Base-by-base conservation (phyloP, 306 rosid genomes). In the Dryas alaskensis region DNA sequence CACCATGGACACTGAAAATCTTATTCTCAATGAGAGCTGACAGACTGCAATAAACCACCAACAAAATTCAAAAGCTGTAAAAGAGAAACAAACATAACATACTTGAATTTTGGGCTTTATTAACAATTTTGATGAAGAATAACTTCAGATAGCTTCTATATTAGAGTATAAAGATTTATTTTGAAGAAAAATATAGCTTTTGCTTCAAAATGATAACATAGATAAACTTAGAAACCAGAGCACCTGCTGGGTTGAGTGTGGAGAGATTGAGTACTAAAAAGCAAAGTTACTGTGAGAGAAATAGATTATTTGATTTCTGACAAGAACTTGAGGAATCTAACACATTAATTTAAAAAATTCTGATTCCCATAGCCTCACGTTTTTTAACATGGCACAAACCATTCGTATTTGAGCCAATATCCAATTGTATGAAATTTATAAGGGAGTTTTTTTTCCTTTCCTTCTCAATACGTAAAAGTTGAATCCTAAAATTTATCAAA, bases 1-100 rank as follows among this genome's bases (percentile, higher is more conserved):
- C 98, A 65, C 99, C 99, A 74, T 95, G 99, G 80, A 95, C 98
- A 76, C 96, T 86, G 80, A 95, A 95, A 86, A 95, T 86, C 88
- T 73, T 86, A 87, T 95, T 95, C 83, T 92, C 99, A 67, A 95
- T 95, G 48, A 95, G 86, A 48, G 99, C 99, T 17, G 99, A 92
- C 79, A 95, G 86, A 84, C 99, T 92, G 89, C 81, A 82, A 71
- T 31, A 68, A 61, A 73, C 37, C 45, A 31, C 49, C 61, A 78
- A 62, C 43, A 68, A 81, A 61, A 74, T 40, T 72, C 43, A 78
- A 63, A 68, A 69, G 62, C 43, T 50, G 70, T 73, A 55, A 73
- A 72, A 12, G 57, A 77, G 4, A 60, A 45, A 55, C 44, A 64
- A 25, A 70, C 50, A 65, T 44, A 78, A 49, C 16, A 48, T 59